A percentile compares a stretch with the other conserved stretches of the same genome.
phyloP scores from a whole-genome alignment of 1,139 yeast genomes.

The Lipomyces yarrowii region DNA sequence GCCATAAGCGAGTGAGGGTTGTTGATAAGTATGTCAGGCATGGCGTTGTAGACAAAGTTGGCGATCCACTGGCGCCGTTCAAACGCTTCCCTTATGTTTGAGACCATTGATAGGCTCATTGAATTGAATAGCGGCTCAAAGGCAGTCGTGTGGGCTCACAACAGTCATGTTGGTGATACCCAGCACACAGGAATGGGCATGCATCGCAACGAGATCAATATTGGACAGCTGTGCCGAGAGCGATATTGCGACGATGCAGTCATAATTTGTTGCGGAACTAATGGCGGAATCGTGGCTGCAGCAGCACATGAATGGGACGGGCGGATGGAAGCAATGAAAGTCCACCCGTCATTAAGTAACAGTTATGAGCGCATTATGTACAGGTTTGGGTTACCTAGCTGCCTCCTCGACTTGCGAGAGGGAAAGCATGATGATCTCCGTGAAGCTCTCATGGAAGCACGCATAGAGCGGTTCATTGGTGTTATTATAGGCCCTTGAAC shows the following conservation, averaged over 20 bases:
- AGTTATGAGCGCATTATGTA: not conserved
- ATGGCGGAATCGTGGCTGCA: not conserved
- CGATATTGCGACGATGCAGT: not conserved
- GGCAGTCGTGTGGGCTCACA: constrained; percentile 9
- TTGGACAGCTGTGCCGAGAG: constrained; percentile 3
- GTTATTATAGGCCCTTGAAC: constrained; percentile 3
- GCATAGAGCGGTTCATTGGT: constrained; percentile 8
- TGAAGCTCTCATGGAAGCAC: constrained; percentile 7
- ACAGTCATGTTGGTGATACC: constrained; percentile 8
- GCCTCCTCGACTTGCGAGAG: constrained; percentile 10
- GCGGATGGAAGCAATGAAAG: constrained; percentile 2
- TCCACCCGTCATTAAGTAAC: not conserved
- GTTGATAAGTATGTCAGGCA: constrained; percentile 5
- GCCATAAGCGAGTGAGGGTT: not conserved
- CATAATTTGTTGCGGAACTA: not conserved
- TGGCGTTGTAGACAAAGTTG: not conserved
- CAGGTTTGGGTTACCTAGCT: not conserved
- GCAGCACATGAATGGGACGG: constrained; percentile 8
- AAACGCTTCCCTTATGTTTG: constrained; percentile 4
- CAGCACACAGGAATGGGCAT: constrained; percentile 4
- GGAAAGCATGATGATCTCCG: constrained; percentile 5
- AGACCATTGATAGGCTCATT: not conserved
- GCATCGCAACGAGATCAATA: constrained; percentile 6
- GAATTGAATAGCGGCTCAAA: not conserved
- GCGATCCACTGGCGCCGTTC: constrained; percentile 6